These are phyloP conservation scores for Metschnikowia rubicola DNA, from an alignment of 805 yeast species.

Conservation along the genomic window DNA sequence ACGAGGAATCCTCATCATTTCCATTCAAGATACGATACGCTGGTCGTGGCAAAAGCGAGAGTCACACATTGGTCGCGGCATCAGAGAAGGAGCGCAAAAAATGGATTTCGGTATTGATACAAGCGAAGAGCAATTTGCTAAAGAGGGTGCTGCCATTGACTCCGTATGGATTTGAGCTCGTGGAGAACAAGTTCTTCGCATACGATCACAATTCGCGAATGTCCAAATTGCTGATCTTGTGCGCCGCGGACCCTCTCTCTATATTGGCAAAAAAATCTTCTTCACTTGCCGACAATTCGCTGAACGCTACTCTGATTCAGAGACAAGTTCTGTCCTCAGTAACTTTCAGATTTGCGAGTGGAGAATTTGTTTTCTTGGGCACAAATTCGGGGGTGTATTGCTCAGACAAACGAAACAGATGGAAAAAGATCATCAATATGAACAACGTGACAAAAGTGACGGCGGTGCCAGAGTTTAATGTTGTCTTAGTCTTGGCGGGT, in stretches of 20 bases:
- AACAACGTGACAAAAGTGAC: slow-evolving; percentile 54
- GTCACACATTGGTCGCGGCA: slow-evolving; percentile 50
- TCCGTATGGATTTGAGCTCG: slow-evolving; percentile 50
- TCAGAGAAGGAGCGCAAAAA: slow-evolving; percentile 47
- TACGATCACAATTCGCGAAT: slow-evolving; percentile 55
- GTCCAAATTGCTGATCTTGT: slow-evolving; percentile 49
- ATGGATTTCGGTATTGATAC: slow-evolving; percentile 55
- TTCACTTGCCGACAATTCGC: not conserved
- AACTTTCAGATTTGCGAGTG: slow-evolving; percentile 44
- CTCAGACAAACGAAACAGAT: slow-evolving; percentile 41
- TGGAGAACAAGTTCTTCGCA: slow-evolving; percentile 60
- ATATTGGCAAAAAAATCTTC: slow-evolving; percentile 3
- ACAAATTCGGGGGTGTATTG: slow-evolving; percentile 62
- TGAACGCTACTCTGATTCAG: slow-evolving; percentile 21
- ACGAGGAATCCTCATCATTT: slow-evolving; percentile 31
- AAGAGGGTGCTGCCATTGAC: slow-evolving; percentile 36
- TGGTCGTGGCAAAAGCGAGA: slow-evolving; percentile 49
- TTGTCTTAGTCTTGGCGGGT: slow-evolving; percentile 57
- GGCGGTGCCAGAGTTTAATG: slow-evolving; percentile 53
- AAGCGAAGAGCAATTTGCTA: slow-evolving; percentile 41
- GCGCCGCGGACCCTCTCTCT: slow-evolving; percentile 51
- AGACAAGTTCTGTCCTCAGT: slow-evolving; percentile 43
- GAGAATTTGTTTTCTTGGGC: slow-evolving; percentile 53
- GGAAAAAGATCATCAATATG: slow-evolving; percentile 59
- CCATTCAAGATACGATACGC: slow-evolving; percentile 56